Evolutionary conservation across 2,329 filamentous ascomycete species (phyloP).

Genomic region (Basipetospora chlamydospora): DNA sequence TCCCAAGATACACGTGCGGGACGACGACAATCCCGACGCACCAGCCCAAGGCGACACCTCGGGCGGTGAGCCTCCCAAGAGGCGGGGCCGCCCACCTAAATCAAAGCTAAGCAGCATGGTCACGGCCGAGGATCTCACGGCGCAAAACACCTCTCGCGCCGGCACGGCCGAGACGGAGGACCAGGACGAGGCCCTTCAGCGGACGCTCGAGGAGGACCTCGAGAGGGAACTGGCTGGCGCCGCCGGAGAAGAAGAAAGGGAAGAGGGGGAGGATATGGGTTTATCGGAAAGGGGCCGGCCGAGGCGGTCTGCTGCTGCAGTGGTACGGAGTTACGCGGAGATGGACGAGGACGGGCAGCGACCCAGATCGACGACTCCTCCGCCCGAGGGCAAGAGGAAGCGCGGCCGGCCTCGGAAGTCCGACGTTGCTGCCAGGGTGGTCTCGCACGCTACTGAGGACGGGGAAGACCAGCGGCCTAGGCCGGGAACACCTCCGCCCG

Average conservation of each 20-base stretch:
- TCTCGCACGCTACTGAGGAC: no score
- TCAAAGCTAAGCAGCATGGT: slow-evolving; percentile 7
- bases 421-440: no score
- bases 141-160: slow-evolving; percentile 7
- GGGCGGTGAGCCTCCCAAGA: slow-evolving; percentile 8
- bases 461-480: not conserved
- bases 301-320: no score
- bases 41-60: slow-evolving; percentile 13
- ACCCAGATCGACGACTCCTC: no score
- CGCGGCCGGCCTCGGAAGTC: no score
- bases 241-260: not conserved
- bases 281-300: no score
- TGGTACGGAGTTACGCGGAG: no score
- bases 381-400: no score
- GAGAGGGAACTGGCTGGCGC: not conserved
- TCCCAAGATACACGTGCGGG: no score
- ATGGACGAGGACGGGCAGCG: not conserved
- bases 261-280: not conserved
- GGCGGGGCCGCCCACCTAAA: slow-evolving; percentile 10
- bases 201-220: not conserved
- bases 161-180: not conserved
- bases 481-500: no score
- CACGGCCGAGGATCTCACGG: slow-evolving; percentile 8
- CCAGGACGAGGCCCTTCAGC: slow-evolving; percentile 1
- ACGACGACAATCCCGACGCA: slow-evolving; percentile 4